Evolutionary conservation across 805 yeast species (phyloP).

Genomic region (Yamadazyma phyllophila): DNA sequence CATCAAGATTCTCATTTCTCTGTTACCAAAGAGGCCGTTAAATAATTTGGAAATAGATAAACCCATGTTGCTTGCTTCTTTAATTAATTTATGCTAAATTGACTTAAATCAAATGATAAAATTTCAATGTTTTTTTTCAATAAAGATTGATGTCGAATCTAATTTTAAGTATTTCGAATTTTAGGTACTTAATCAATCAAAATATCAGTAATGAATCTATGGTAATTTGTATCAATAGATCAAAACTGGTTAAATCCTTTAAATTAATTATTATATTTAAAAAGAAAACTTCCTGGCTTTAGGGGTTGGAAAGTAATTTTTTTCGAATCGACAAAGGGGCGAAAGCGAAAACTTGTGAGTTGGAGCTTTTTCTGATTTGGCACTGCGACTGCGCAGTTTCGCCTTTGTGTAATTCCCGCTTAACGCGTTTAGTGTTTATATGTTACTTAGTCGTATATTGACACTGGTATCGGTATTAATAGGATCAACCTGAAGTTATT

Average conservation of each 20-base stretch:
- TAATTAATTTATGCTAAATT: conserved; percentile 17
- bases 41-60: conserved; percentile 90
- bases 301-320: conserved; percentile 8
- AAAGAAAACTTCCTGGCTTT: conserved; percentile 7
- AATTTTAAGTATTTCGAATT: background rate
- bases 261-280: conserved; percentile 1
- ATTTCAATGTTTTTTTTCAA: conserved; percentile 2
- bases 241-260: conserved; percentile 2
- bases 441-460: too few relatives aligned
- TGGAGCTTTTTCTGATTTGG: conserved; percentile 8
- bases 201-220: background rate
- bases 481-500: background rate
- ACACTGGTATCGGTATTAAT: too few relatives aligned
- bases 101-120: conserved; percentile 1
- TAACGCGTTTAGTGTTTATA: conserved; percentile 3
- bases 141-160: background rate
- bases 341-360: conserved; percentile 6
- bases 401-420: conserved; percentile 5
- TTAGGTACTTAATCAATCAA: conserved; percentile 1
- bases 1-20: conserved; percentile 97
- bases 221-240: background rate
- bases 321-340: conserved; percentile 13
- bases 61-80: conserved; percentile 60
- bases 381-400: conserved; percentile 1
- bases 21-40: conserved; percentile 93